Percentiles rank a stretch among this genome's conserved stretches.
Conservation (phyloP, 495 filamentous ascomycete species). For the Penicillium canescens region DNA sequence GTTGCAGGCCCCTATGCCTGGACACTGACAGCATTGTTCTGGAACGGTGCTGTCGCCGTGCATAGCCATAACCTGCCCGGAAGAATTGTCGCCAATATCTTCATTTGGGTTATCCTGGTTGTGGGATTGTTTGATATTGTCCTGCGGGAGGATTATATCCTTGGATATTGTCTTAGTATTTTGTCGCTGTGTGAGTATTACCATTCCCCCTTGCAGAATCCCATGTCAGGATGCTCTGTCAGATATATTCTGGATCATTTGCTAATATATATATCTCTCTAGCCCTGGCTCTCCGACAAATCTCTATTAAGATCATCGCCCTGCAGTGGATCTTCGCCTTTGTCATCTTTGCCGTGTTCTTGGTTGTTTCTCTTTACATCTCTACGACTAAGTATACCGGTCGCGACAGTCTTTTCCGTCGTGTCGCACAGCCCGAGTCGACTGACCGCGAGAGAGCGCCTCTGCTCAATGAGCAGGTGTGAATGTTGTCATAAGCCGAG, state of each 20-base stretch:
- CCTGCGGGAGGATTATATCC: conserved; percentile 74
- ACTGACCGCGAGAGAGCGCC: conserved; percentile 44
- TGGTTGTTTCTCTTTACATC: conserved; percentile 62
- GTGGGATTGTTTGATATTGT: conserved; percentile 73
- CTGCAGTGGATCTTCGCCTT: conserved; percentile 94
- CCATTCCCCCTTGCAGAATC: neutral
- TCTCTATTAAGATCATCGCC: conserved; percentile 66
- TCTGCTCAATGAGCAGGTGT: conserved; percentile 35
- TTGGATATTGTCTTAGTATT: conserved; percentile 75
- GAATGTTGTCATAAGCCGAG: neutral
- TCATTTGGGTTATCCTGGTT: conserved; percentile 77
- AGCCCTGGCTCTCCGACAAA: conserved; percentile 76
- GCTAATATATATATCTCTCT: conserved; percentile 1
- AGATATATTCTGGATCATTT: no score
- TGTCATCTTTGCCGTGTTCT: conserved; percentile 72
- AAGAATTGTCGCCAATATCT: conserved; percentile 78
- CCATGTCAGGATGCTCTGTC: no score
- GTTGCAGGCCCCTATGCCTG: conserved; percentile 80
- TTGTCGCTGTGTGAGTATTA: conserved; percentile 60
- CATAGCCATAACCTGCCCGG: conserved; percentile 58
- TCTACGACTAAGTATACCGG: conserved; percentile 65
- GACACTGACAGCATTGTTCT: conserved; percentile 80
- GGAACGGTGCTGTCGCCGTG: conserved; percentile 81
- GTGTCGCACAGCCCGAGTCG: conserved; percentile 33
- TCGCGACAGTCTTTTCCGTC: conserved; percentile 45